These are phyloP conservation scores for Carex sylvatica DNA, from an alignment of 202 grass and related monocot species.

Conservation along the genomic window DNA sequence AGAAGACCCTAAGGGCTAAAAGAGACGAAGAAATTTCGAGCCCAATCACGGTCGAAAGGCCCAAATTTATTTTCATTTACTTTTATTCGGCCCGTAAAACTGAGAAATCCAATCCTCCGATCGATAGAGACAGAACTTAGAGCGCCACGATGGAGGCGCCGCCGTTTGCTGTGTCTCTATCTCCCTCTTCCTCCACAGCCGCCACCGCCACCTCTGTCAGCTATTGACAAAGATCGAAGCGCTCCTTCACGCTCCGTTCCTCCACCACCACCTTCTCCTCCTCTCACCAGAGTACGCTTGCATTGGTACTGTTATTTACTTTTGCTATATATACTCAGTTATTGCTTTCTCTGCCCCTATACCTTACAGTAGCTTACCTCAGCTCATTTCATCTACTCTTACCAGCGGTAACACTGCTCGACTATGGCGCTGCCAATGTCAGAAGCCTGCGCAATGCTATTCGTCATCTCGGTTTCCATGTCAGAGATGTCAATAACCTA, in stretches of 20 bases:
- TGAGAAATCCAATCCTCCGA: no score
- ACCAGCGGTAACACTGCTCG: constrained; percentile 71
- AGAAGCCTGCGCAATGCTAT: constrained; percentile 92
- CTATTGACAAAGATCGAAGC: background rate
- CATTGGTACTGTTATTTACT: background rate
- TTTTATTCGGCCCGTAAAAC: no score
- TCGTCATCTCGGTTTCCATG: constrained; percentile 66
- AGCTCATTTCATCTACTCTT: background rate
- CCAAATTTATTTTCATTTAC: no score
- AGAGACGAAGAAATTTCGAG: no score
- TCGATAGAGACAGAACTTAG: no score
- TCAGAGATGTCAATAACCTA: constrained; percentile 52
- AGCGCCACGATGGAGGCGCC: constrained; percentile 13
- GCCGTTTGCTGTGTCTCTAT: background rate
- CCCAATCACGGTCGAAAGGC: no score
- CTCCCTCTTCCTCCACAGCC: background rate
- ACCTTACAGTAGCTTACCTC: background rate
- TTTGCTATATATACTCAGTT: background rate
- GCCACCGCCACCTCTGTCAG: no score
- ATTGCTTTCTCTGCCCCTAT: no score
- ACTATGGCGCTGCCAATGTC: constrained; percentile 90
- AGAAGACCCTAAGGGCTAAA: no score
- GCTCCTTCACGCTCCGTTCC: background rate
- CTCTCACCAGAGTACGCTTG: background rate
- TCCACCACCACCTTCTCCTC: background rate